Conservation (phyloP, 2,329 filamentous ascomycete genomes). For the Pseudopyrenochaeta lycopersici region DNA sequence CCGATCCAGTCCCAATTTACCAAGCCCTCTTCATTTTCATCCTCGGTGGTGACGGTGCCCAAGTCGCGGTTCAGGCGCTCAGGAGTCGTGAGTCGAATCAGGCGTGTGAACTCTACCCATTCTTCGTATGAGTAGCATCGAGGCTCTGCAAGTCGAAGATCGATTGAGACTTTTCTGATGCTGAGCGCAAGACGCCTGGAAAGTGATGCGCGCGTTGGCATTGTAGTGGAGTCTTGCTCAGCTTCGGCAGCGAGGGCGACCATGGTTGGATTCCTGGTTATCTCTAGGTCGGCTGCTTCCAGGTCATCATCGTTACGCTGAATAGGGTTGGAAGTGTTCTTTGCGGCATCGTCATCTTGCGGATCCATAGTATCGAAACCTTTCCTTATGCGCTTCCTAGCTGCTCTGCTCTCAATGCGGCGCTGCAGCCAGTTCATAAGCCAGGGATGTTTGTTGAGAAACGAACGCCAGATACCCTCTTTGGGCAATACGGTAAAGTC, state of each 20-base stretch:
- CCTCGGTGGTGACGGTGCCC: constrained; percentile 9
- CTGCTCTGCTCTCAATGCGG: constrained; percentile 46
- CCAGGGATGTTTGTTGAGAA: constrained; percentile 59
- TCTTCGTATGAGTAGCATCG: constrained; percentile 81
- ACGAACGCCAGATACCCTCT: constrained; percentile 61
- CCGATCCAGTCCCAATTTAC: constrained; percentile 79
- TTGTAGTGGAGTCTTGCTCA: constrained; percentile 7
- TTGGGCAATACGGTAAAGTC: constrained; percentile 74
- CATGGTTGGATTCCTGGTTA: constrained; percentile 14
- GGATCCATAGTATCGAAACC: constrained; percentile 58
- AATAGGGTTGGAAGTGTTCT: neutral
- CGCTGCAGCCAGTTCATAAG: constrained; percentile 47
- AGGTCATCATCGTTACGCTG: constrained; percentile 17
- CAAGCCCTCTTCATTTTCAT: constrained; percentile 66
- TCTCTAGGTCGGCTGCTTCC: constrained; percentile 14
- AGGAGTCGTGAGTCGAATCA: constrained; percentile 68
- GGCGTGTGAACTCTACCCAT: constrained; percentile 83
- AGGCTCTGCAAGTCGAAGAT: constrained; percentile 66
- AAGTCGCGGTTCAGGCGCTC: constrained; percentile 20
- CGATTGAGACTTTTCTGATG: constrained; percentile 72
- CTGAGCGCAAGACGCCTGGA: constrained; percentile 71
- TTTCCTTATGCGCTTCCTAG: constrained; percentile 53
- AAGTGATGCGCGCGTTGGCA: constrained; percentile 60
- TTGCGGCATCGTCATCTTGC: constrained; percentile 20
- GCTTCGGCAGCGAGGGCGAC: constrained; percentile 19